Evolutionary conservation across 2,329 filamentous ascomycete species (phyloP), one percentile per base, ranked within the genome.

Genomic region (Dactylonectria estremocensis): DNA sequence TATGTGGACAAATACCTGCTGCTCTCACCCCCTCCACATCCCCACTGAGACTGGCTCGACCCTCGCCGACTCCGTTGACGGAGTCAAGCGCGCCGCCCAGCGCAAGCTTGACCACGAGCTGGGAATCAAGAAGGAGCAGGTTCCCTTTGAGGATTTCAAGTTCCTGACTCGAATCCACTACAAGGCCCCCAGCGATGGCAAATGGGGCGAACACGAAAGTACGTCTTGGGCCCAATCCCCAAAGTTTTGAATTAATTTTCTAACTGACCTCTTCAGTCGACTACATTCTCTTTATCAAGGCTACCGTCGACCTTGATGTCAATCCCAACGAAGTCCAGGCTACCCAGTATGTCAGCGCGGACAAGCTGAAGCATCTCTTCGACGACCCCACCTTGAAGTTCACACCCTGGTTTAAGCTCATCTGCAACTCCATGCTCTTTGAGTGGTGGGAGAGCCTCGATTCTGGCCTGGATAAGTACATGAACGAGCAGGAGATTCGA

Each of bases 1-100:
- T 80, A 95, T 98, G 92, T 99, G 96, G 96, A 99, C 96, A 71
- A 99, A 99, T 84, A 99, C 96, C 35, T 99, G 96, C 88, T 99
- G 96, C 87, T 99, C 96, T 45, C 96, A 99, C 83, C 96, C 96
- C 5, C 88, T 99, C 68, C 93, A 94, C 62, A 93, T 98, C 73
- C 93, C 96, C 9, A 92, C 92, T 72, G 96, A 99, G 89, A 97
- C 94, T 28, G 96, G 96, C 70, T 89, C 91, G 35, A 92, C 92
- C 73, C 87, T 99, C 49, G 88, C 91, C 56, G 93, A 94, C 72
- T 93, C 95, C 5, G 86, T 98, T 64, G 86, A 90, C 74, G 96
- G 96, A 31, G 96, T 95, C 74, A 97, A 97, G 87, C 91, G 92
- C 67, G 96, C 96, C 48, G 96, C 96, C 18, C 93, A 95, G 84